Evolutionary conservation across 2,329 filamentous ascomycete species (phyloP).

Genomic region (Aspergillus transmontanensis): DNA sequence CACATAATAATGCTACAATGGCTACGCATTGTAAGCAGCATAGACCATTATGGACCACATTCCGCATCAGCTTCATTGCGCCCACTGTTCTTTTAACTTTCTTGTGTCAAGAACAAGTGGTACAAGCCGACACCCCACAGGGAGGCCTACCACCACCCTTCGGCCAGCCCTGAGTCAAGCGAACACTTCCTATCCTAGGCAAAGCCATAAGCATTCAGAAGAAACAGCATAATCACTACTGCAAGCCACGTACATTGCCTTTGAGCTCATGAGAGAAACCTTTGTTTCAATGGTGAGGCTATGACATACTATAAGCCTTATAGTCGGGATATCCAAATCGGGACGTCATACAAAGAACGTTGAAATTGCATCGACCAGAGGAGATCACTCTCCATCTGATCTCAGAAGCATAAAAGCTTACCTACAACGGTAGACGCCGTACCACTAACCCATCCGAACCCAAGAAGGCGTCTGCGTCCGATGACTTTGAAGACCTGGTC

Average conservation of each 20-base stretch:
- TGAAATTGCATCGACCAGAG: not conserved
- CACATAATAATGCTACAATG: not conserved
- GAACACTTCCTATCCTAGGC: not conserved
- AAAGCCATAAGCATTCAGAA: not conserved
- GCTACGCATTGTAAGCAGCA: not conserved
- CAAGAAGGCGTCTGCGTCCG: conserved; percentile 1
- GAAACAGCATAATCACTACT: not conserved
- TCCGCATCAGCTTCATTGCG: not conserved
- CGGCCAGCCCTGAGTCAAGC: not conserved
- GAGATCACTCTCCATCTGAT: not conserved
- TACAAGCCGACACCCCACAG: not conserved
- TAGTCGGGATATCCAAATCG: not conserved
- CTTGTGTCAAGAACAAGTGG: not conserved
- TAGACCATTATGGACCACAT: not conserved
- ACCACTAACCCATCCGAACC: not conserved
- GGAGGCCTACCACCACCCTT: not conserved
- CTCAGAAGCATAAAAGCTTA: conserved; percentile 5
- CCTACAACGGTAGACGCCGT: conserved; percentile 1
- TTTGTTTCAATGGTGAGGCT: not conserved
- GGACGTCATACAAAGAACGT: not conserved
- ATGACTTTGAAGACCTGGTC: not conserved
- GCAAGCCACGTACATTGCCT: not conserved
- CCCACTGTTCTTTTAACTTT: not conserved
- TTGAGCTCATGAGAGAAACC: not conserved
- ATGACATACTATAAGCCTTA: not conserved